Evolutionary conservation across 805 yeast genomes (phyloP), one percentile per base, ranked within the genome.

Genomic region (Wickerhamiella nectarea): DNA sequence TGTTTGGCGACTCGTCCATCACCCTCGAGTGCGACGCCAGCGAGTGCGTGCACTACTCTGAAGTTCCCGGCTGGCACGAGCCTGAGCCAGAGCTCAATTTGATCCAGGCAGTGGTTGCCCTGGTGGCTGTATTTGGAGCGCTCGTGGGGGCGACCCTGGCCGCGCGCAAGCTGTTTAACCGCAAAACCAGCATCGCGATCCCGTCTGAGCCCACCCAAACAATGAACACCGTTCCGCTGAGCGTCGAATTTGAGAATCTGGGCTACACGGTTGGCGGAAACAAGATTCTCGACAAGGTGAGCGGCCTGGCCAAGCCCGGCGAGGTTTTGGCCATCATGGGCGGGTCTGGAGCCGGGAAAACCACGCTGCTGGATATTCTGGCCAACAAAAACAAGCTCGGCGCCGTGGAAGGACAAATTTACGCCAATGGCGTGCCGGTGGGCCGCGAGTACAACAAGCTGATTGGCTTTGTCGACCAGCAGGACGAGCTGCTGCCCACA

Each of bases 281-380:
- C 42, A 63, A 61, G 14, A 76, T 91, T 3, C 68, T 91, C 46
- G 68, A 71, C 10, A 67, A 71, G 22, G 70, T 84, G 0, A 76
- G 74, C 52, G 98, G 98, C 8, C 52, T 75, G 11, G 94, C 78
- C 2, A 74, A 75, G 41, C 94, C 96, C 2, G 80, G 95, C 31
- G 86, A 86, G 58, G 80, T 94, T 48, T 60, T 86, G 58, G 97
- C 98, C 0, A 85, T 91, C 34, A 84, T 91, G 94, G 98, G 98
- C 36, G 96, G 96, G 1, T 87, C 96, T 0, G 98, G 98, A 40
- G 97, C 98, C 11, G 98, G 98, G 42, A 91, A 91, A 58, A 89
- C 98, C 0, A 89, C 98, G 0, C 64, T 91, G 35, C 65, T 91
- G 41, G 98, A 91, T 57, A 86, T 91, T 47, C 65, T 91, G 45